Evolutionary conservation across 2,329 filamentous ascomycete genomes (phyloP), one percentile per base, ranked within the genome.

Genomic region (Hypoxylon sp.): DNA sequence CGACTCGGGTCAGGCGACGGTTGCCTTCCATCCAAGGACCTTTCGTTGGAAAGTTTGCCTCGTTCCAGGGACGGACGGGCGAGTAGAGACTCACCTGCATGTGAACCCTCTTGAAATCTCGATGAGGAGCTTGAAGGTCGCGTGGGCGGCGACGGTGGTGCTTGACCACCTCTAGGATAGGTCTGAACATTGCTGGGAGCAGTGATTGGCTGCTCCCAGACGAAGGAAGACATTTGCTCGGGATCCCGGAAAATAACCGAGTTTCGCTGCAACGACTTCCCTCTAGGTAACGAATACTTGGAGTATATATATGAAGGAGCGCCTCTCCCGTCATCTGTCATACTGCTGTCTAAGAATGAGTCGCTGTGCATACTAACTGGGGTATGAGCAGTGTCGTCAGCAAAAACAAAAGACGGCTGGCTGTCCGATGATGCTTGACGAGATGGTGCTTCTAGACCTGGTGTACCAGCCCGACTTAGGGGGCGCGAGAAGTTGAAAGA

Each of bases 401-500:
- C 82, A 52, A 89, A 80, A 28, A 86, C 77, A 58, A 90, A 85
- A 3, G 87, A 89, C 0, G 85, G 84, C 64, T 91, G 88, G 71
- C 88, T 91, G 70, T 91, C 89, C 4, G 84, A 87, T 19, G 89
- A 90, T 6, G 86, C 81, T 73, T 91, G 87, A 34, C 88, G 82
- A 8, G 83, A 82, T 49, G 88, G 87, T 44, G 79, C 76, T n/a
- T 90, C 86, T 69, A 84, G 79, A 46, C 73, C 79, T 15, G 87
- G 86, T 11, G 85, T 88, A 64, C 87, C 88, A 63, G 88, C 86
- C 73, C 90, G 85, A 76, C 94, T 97, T 64, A 97, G 79, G 0
- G 95, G 95, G 44, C 95, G 87, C 0, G 95, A 98, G 76, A 98
- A 98, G 78, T 99, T 98, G 79, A 96, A 94, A 0, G 91, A 88